A percentile compares a stretch with the other conserved stretches of the same genome.
These are phyloP conservation scores for Brassica rapa DNA, from an alignment of 345 rosid species.

Conservation along the genomic window DNA sequence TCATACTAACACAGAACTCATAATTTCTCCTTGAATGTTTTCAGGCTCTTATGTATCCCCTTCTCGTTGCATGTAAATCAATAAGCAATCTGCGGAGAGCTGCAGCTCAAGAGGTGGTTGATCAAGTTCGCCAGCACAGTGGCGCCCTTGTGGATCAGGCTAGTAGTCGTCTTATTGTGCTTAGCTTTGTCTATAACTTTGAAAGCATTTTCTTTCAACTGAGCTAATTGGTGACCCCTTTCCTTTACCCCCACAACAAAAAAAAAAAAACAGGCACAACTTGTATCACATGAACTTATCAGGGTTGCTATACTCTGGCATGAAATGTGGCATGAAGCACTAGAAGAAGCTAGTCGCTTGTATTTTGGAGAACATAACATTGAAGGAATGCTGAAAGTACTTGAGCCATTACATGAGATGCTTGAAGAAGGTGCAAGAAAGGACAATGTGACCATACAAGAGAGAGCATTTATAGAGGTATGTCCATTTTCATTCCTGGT, in stretches of 20 bases:
- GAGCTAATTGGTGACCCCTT: conserved; percentile 21
- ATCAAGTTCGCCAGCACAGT: conserved; percentile 94
- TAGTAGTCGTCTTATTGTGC: conserved; percentile 20
- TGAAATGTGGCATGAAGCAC: conserved; percentile 93
- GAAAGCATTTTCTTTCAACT: neutral
- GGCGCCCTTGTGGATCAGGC: conserved; percentile 97
- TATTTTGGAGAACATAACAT: conserved; percentile 95
- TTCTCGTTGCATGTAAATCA: conserved; percentile 97
- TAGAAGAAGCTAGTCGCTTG: conserved; percentile 99
- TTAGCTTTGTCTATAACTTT: neutral
- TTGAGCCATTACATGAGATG: conserved; percentile 91
- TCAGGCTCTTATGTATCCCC: conserved; percentile 99
- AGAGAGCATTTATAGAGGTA: conserved; percentile 96
- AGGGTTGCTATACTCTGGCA: conserved; percentile 99
- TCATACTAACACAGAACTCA: neutral
- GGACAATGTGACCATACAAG: conserved; percentile 73
- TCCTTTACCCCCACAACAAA: conserved; percentile 1
- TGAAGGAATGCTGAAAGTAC: conserved; percentile 91
- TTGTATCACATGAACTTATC: conserved; percentile 86
- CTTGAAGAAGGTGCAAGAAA: conserved; percentile 84
- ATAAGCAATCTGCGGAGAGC: conserved; percentile 90
- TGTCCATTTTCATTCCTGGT: neutral
- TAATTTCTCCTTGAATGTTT: conserved; percentile 21
- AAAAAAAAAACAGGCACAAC: conserved; percentile 69
- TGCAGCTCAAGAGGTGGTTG: conserved; percentile 97